Percentiles rank a stretch among this genome's conserved stretches.
Evolutionary conservation across 176 grass and related monocot genomes (phyloP).

Genomic region (Eragrostis nindensis): DNA sequence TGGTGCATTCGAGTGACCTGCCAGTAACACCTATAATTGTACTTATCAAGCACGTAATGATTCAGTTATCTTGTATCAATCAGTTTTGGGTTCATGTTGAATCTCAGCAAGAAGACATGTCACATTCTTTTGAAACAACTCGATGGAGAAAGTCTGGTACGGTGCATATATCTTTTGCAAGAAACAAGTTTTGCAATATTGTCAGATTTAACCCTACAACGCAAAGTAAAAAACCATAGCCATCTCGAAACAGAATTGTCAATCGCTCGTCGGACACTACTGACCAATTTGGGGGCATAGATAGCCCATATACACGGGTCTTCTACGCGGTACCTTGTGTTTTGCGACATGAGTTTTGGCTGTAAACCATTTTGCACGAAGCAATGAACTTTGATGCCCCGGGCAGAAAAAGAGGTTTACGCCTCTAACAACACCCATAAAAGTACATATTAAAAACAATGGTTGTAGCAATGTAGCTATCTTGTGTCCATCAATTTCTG

Average conservation of each 20-base stretch:
- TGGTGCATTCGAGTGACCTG: neutral
- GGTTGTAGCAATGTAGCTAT: slow-evolving; percentile 41
- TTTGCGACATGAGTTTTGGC: neutral
- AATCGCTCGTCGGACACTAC: neutral
- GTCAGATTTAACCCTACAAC: too few relatives aligned
- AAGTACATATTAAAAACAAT: slow-evolving; percentile 34
- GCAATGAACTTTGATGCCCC: too few relatives aligned
- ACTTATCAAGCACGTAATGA: neutral
- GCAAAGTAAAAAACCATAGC: neutral
- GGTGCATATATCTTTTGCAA: neutral
- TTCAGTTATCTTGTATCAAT: slow-evolving; percentile 13
- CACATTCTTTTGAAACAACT: neutral
- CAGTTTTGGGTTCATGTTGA: neutral
- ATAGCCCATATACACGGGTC: neutral
- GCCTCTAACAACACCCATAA: slow-evolving; percentile 13
- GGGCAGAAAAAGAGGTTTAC: neutral
- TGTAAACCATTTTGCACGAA: neutral
- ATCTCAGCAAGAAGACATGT: neutral
- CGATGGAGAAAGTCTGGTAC: neutral
- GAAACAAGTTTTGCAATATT: neutral
- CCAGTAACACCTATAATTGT: neutral
- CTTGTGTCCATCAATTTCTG: slow-evolving; percentile 33
- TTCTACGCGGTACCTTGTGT: neutral
- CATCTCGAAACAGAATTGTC: neutral
- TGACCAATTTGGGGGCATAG: neutral